These are phyloP conservation scores for Tillandsia leiboldiana DNA, from an alignment of 176 grass and related monocot genomes.

Conservation along the genomic window DNA sequence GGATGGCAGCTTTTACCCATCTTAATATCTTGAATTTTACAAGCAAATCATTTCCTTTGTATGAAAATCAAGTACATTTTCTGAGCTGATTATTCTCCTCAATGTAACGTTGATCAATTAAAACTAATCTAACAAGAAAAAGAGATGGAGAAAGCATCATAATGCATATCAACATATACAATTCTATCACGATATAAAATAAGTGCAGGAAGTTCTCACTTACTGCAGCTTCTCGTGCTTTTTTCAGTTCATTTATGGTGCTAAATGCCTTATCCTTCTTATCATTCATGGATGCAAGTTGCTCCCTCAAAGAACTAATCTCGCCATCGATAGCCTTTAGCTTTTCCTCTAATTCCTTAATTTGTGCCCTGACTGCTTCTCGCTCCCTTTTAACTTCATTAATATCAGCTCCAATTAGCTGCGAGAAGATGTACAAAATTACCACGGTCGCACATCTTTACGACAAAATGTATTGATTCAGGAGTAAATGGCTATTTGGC, in stretches of 20 bases:
- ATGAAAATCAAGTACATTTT: too few relatives aligned
- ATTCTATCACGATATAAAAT: neutral
- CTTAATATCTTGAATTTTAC: too few relatives aligned
- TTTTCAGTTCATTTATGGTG: conserved; percentile 21
- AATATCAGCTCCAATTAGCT: conserved; percentile 39
- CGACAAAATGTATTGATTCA: neutral
- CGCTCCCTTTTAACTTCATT: conserved; percentile 39
- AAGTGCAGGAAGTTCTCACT: conserved; percentile 6
- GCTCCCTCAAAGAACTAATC: conserved; percentile 29
- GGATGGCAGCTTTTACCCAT: too few relatives aligned
- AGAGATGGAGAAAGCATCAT: neutral
- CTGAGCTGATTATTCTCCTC: too few relatives aligned
- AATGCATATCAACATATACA: neutral
- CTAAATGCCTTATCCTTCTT: conserved; percentile 31
- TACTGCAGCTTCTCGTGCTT: conserved; percentile 25
- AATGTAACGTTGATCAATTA: too few relatives aligned
- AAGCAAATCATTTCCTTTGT: too few relatives aligned
- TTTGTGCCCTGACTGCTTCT: conserved; percentile 25
- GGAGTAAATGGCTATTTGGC: too few relatives aligned
- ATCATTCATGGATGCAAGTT: conserved; percentile 25
- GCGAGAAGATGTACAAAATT: neutral
- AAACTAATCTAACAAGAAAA: too few relatives aligned
- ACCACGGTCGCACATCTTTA: neutral
- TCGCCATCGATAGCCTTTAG: conserved; percentile 23
- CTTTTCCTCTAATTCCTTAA: conserved; percentile 36